These are phyloP conservation scores for Prosopis cineraria DNA, from an alignment of 306 rosid genomes.

Conservation along the genomic window DNA sequence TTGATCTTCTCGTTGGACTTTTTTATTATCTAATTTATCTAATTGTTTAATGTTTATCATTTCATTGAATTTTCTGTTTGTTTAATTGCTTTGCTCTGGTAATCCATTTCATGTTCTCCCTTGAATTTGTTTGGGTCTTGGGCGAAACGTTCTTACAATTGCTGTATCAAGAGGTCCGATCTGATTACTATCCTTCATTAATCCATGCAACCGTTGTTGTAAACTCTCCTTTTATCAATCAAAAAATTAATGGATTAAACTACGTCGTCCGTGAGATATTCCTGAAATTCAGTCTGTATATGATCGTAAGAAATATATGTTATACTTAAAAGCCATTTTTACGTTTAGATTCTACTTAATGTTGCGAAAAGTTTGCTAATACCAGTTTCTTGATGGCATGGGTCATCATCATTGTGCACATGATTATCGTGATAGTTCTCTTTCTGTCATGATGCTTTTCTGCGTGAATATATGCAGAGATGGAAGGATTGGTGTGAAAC, in stretches of 20 bases:
- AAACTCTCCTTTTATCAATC: background rate
- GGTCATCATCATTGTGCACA: background rate
- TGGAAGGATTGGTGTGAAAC: background rate
- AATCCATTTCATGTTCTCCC: background rate
- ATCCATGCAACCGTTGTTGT: background rate
- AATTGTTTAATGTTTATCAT: background rate
- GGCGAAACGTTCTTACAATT: background rate
- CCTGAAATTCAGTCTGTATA: background rate
- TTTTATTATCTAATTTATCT: background rate
- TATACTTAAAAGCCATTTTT: background rate
- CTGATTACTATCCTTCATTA: constrained; percentile 7
- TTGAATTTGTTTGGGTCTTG: background rate
- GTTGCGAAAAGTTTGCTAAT: constrained; percentile 18
- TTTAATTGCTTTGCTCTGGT: constrained; percentile 11
- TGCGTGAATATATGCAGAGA: background rate
- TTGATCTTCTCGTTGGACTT: background rate
- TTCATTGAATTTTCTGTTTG: background rate
- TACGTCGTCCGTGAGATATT: background rate
- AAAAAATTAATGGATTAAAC: background rate
- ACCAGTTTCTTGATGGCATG: background rate
- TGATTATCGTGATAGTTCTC: background rate
- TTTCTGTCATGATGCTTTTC: background rate
- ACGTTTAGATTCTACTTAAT: background rate
- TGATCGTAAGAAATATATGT: background rate
- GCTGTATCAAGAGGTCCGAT: constrained; percentile 30